A percentile compares a stretch with the other conserved stretches of the same genome.
phyloP scores from a whole-genome alignment of 306 rosid species.

The Pyrus communis region DNA sequence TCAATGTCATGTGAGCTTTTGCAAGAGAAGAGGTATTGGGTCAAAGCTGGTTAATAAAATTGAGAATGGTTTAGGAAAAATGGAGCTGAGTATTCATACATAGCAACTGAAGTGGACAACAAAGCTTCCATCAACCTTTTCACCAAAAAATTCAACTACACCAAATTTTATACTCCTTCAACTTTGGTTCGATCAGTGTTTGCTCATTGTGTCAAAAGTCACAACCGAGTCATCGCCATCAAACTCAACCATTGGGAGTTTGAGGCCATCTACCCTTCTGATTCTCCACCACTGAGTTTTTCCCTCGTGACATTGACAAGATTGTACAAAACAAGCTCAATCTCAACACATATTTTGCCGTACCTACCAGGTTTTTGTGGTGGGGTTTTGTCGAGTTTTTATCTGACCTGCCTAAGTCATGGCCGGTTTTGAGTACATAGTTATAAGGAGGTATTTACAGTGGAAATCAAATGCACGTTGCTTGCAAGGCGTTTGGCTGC shows the following conservation, averaged over 20 bases:
- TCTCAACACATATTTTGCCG: constrained; percentile 60
- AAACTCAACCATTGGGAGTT: constrained; percentile 40
- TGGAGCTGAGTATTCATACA: constrained; percentile 68
- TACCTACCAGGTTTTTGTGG: constrained; percentile 47
- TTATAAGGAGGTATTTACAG: constrained; percentile 48
- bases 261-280: constrained; percentile 43
- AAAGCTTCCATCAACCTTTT: constrained; percentile 60
- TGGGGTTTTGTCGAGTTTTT: constrained; percentile 37
- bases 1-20: not conserved
- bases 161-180: constrained; percentile 66
- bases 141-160: constrained; percentile 59
- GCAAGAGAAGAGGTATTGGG: constrained; percentile 73
- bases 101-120: constrained; percentile 72
- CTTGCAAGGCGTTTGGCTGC: constrained; percentile 26
- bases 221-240: constrained; percentile 31
- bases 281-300: constrained; percentile 58
- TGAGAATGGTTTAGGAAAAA: constrained; percentile 61
- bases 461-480: constrained; percentile 61
- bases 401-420: constrained; percentile 40
- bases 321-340: constrained; percentile 50
- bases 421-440: constrained; percentile 74
- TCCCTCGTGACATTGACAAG: constrained; percentile 63
- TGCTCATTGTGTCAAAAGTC: constrained; percentile 34
- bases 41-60: constrained; percentile 40
- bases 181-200: constrained; percentile 70